Evolutionary conservation across 2,329 filamentous ascomycete species (phyloP), one percentile per base, ranked within the genome.

Genomic region (Ilyonectria sp.): DNA sequence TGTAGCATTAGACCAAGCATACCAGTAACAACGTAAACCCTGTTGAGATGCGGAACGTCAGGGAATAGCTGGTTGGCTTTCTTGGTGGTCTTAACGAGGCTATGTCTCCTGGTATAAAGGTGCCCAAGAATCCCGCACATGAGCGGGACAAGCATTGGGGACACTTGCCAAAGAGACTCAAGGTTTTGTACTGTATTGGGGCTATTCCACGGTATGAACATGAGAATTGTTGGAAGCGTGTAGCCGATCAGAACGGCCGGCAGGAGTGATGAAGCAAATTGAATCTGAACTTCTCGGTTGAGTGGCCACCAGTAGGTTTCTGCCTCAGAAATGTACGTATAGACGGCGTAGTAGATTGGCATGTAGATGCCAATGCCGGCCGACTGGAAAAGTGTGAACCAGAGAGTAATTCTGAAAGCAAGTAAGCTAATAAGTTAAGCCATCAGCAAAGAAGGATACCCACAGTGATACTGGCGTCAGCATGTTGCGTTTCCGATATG

Each of bases 241-340:
- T 68, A 64, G 15, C 60, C 60, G 9, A 64, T 44, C 2, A 46
- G 17, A 15, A 64, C 44, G 11, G 56, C 60, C 49, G 23, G 53
- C 7, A 37, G 44, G 1, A 37, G 29, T 9, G 55, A 47, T n/a
- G 13, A 17, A 2, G 65, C 65, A 19, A 33, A 52, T 33, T 62
- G 53, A 9, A 54, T 40, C 8, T 55, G 58, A 15, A 70, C 62
- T 2, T 47, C 47, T 31, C 66, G 52, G 19, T 49, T 60, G 4
- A 64, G 55, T 1, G 68, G 68, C 68, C 65, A 69, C 65, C 68
- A 68, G 52, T 69, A 63, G 1, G 61, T 57, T 44, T 68, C 65
- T 2, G 43, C 35, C 26, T 70, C 56, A 1, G 68, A 68, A 11
- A 64, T 53, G 6, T 37, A 56, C 2, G 66, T 63, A 23, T 68